Evolutionary conservation across 2,329 filamentous ascomycete species (phyloP), one percentile per base, ranked within the genome.

Genomic region (Phialocephala sp.): DNA sequence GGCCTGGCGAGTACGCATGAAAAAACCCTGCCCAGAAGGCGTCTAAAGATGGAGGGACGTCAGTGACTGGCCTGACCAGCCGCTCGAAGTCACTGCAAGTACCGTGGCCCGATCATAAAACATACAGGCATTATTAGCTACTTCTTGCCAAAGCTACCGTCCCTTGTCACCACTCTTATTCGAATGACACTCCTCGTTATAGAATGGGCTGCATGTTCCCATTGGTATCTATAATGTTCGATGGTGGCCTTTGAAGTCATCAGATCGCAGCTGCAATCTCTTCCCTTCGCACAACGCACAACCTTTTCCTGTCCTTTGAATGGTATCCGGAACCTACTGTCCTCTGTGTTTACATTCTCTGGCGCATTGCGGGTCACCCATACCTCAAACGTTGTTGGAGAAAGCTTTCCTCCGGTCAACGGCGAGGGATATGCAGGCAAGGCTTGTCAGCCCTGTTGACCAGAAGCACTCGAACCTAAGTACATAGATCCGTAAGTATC

Each of bases 51-150:
- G 41, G 55, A 24, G 59, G 35, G 59, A 64, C 56, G 60, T 47
- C 57, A 63, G 59, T 60, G 43, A 87, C 60, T 79, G 78, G 52
- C 72, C 74, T 69, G 78, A 78, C 67, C 65, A 88, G 74, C 73
- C 79, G 75, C 69, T 81, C 76, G 71, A 88, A 85, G 27, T 80
- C 64, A 77, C 67, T 64, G 71, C 74, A 74, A 88, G 84, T 52
- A 87, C 68, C 59, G 80, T 76, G 4, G 82, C 59, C 68, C 63
- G 66, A 72, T 71, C 67, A 56, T 35, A 66, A 61, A 65, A 57
- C 59, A 59, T 59, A 62, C 70, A 71, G 68, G 69, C 70, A 72
- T 73, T 63, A 60, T 67, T 64, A 58, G 47, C 56, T 60, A 63
- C 64, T 59, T 66, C 27, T 56, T 43, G 45, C 54, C 62, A 59